phyloP scores from a whole-genome alignment of 139 green algal species.

The Asterochloris erici region DNA sequence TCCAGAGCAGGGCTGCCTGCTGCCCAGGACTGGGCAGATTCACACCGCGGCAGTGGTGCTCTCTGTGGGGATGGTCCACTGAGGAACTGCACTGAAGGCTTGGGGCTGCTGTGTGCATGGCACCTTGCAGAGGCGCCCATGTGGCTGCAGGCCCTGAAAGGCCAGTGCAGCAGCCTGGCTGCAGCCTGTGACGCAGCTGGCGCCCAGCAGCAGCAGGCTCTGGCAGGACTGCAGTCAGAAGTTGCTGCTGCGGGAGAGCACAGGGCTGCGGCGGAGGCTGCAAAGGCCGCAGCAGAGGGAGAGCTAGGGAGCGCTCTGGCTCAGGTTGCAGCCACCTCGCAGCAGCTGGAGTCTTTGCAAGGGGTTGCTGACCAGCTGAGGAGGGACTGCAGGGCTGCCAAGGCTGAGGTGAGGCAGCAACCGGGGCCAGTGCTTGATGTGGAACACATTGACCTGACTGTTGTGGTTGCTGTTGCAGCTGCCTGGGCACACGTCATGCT shows the following conservation, averaged over 20 bases:
- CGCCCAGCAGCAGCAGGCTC: conserved; percentile 13
- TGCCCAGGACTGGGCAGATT: neutral
- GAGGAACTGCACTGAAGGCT: neutral
- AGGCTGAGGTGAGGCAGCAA: neutral
- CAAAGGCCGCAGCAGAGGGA: neutral
- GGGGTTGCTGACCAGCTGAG: neutral
- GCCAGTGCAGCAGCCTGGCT: neutral
- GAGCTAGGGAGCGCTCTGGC: neutral
- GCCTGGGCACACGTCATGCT: too few species aligned
- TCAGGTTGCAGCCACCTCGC: neutral
- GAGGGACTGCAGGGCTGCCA: neutral
- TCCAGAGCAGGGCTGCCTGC: neutral
- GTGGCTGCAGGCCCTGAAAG: neutral
- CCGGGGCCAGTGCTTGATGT: too few species aligned
- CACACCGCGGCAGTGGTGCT: neutral
- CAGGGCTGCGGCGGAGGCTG: neutral
- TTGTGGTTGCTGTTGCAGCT: too few species aligned
- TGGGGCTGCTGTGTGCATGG: neutral
- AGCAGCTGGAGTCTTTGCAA: neutral
- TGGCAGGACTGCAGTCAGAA: conserved; percentile 6
- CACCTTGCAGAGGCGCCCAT: neutral
- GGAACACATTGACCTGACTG: too few species aligned
- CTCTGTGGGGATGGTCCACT: neutral
- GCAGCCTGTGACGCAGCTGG: conserved; percentile 4
- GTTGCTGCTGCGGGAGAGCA: neutral